phyloP scores from a whole-genome alignment of 2,329 filamentous ascomycete species.

The Dothidotthia symphoricarpi region DNA sequence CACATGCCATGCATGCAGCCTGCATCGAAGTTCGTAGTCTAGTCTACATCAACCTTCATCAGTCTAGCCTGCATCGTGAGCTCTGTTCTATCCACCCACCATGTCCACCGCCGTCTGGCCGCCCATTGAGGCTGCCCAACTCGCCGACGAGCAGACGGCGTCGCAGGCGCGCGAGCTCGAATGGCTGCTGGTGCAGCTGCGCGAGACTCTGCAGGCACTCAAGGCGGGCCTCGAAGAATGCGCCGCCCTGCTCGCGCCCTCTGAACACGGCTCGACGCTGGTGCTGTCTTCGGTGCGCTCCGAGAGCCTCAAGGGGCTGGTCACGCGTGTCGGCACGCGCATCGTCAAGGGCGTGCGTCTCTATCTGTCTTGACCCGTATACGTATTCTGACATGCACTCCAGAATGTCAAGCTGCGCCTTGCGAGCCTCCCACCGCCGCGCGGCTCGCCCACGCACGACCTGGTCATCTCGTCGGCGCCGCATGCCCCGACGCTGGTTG shows the following conservation, averaged over 20 bases:
- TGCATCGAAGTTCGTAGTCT: too few species aligned
- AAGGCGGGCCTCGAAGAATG: slow-evolving; percentile 82
- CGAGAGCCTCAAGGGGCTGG: slow-evolving; percentile 86
- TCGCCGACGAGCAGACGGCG: slow-evolving; percentile 54
- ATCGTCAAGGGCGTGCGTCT: slow-evolving; percentile 81
- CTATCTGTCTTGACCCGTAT: background rate
- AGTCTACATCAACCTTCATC: too few species aligned
- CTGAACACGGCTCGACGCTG: slow-evolving; percentile 82
- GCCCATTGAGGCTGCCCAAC: slow-evolving; percentile 51
- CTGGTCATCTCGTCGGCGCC: slow-evolving; percentile 54
- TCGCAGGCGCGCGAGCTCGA: slow-evolving; percentile 59
- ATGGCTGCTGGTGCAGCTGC: slow-evolving; percentile 62
- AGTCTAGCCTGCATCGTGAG: too few species aligned
- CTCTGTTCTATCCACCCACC: slow-evolving; percentile 5
- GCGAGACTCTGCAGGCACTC: slow-evolving; percentile 60
- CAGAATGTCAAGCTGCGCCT: slow-evolving; percentile 77
- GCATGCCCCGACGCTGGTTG: slow-evolving; percentile 57
- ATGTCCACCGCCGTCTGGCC: slow-evolving; percentile 66
- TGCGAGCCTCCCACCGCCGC: slow-evolving; percentile 60
- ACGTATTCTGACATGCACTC: slow-evolving; percentile 1
- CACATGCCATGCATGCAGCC: too few species aligned
- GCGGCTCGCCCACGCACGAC: slow-evolving; percentile 52
- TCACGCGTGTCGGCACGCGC: slow-evolving; percentile 85
- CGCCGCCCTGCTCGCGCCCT: slow-evolving; percentile 78
- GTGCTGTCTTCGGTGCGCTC: slow-evolving; percentile 84